Evolutionary conservation across 2,329 filamentous ascomycete species (phyloP).

Genomic region (Ophiostoma quercus): DNA sequence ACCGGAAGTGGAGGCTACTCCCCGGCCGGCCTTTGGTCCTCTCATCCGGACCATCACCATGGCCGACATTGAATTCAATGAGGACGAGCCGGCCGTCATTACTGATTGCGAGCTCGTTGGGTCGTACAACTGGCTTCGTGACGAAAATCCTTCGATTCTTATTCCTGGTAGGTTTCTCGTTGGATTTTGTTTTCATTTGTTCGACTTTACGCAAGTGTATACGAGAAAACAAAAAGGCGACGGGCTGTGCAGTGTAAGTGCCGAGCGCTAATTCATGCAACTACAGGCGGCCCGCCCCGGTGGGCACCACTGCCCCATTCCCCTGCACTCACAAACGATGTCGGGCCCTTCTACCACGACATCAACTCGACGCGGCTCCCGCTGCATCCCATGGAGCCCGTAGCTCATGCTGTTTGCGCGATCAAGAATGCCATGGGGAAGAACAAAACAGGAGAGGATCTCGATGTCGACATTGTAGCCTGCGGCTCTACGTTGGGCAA

Average conservation of each 20-base stretch:
- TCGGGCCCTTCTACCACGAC: conserved; percentile 49
- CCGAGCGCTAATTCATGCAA: neutral
- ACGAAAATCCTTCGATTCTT: conserved; percentile 30
- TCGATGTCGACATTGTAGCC: conserved; percentile 49
- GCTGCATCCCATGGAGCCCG: conserved; percentile 47
- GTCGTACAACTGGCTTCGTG: conserved; percentile 39
- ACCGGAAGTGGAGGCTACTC: neutral
- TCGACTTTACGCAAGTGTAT: no score
- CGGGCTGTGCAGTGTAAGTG: neutral
- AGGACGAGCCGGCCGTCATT: conserved; percentile 26
- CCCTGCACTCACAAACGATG: conserved; percentile 40
- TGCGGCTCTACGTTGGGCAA: conserved; percentile 59
- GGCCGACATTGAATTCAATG: conserved; percentile 25
- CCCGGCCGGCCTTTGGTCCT: conserved; percentile 28
- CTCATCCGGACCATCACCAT: conserved; percentile 26
- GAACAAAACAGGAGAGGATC: conserved; percentile 25
- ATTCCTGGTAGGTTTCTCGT: conserved; percentile 20
- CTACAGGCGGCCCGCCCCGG: conserved; percentile 44
- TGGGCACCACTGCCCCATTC: conserved; percentile 43
- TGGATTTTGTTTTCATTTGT: neutral
- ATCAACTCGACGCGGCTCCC: conserved; percentile 49
- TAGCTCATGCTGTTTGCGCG: conserved; percentile 33
- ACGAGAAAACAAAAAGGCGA: neutral
- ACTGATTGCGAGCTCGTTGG: conserved; percentile 30
- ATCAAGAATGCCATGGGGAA: conserved; percentile 36